Conservation (phyloP, 805 yeast genomes). For the Lachancea fermentati region DNA sequence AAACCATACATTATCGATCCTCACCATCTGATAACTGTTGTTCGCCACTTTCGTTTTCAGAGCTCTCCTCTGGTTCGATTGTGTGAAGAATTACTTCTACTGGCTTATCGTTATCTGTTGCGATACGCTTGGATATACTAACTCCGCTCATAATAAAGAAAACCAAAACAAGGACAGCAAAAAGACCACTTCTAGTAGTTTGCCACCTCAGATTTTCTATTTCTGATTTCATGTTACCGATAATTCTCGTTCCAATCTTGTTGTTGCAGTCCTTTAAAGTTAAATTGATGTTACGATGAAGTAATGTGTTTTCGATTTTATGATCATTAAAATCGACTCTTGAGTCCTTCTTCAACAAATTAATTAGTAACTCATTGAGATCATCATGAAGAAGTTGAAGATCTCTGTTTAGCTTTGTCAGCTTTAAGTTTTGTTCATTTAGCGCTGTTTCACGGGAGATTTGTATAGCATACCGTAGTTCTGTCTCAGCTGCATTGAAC, state of each 20-base stretch:
- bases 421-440: slow-evolving; percentile 58
- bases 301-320: slow-evolving; percentile 73
- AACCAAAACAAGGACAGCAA: slow-evolving; percentile 65
- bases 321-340: slow-evolving; percentile 84
- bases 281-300: slow-evolving; percentile 61
- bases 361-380: slow-evolving; percentile 53
- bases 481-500: slow-evolving; percentile 89
- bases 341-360: slow-evolving; percentile 63
- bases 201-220: slow-evolving; percentile 92
- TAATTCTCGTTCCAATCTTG: slow-evolving; percentile 74
- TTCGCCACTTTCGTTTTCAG: slow-evolving; percentile 24
- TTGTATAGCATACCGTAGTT: slow-evolving; percentile 71
- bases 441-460: slow-evolving; percentile 65
- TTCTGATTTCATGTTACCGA: slow-evolving; percentile 76
- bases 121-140: slow-evolving; percentile 34
- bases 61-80: slow-evolving; percentile 33
- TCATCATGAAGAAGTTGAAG: slow-evolving; percentile 72
- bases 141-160: slow-evolving; percentile 54
- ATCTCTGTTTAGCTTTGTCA: slow-evolving; percentile 66
- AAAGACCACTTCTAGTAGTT: slow-evolving; percentile 79
- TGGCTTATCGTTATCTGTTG: slow-evolving; percentile 31
- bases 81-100: slow-evolving; percentile 34
- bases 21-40: slow-evolving; percentile 1
- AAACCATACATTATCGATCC: slow-evolving; percentile 2
- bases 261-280: slow-evolving; percentile 78